Evolutionary conservation across 1,284 basidiomycete genomes (phyloP).

Genomic region (Trichosporon sp.): DNA sequence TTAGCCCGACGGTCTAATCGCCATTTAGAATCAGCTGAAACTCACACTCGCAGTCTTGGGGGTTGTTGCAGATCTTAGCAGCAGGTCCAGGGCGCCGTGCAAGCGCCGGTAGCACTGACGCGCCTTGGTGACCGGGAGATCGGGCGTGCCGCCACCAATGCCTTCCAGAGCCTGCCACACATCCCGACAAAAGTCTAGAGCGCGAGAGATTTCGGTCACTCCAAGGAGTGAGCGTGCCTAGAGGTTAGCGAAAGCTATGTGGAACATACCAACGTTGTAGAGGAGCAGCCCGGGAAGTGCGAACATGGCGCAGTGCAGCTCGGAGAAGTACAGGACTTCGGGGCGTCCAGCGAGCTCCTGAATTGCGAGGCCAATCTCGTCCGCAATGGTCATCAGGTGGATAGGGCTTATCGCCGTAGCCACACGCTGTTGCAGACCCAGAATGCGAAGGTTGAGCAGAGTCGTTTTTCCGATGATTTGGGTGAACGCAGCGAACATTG

Average conservation of each 20-base stretch:
- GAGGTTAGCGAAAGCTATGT: background rate
- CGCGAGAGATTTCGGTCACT: background rate
- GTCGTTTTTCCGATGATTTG: conserved; percentile 7
- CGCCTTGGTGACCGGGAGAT: background rate
- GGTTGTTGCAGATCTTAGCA: background rate
- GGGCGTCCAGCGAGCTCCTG: background rate
- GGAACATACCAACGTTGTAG: conserved; percentile 4
- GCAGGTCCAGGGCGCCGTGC: background rate
- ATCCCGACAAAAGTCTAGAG: background rate
- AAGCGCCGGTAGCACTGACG: background rate
- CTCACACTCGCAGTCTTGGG: background rate
- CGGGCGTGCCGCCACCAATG: background rate
- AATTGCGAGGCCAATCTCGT: conserved; percentile 13
- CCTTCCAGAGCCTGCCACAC: background rate
- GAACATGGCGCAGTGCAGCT: conserved; percentile 7
- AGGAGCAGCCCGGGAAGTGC: conserved; percentile 9
- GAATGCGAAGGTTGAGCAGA: conserved; percentile 9
- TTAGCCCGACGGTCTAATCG: background rate
- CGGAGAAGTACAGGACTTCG: conserved; percentile 12
- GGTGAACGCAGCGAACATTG: background rate
- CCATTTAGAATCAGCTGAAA: background rate
- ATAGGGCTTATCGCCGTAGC: background rate
- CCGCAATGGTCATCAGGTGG: conserved; percentile 5
- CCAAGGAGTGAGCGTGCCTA: background rate
- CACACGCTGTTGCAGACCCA: conserved; percentile 4